A percentile compares a stretch with the other conserved stretches of the same genome.
Conservation (phyloP, 805 yeast species). For the Yarrowia hollandica region DNA sequence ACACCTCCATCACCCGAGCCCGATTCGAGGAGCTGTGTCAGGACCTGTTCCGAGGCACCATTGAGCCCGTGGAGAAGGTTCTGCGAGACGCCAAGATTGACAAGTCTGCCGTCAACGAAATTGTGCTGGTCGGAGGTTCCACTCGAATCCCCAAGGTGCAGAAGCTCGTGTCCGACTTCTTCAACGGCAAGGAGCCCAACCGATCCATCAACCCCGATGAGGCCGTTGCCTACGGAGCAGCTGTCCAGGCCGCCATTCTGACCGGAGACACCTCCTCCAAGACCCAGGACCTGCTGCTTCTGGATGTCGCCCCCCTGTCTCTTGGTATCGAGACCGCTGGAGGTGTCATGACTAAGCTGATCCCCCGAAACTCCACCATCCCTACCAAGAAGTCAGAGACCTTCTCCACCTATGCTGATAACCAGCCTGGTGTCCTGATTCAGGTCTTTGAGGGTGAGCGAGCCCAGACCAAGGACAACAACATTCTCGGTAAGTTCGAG, state of each 20-base stretch:
- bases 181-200: conserved; percentile 49
- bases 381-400: conserved; percentile 22
- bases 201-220: conserved; percentile 46
- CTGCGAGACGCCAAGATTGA: conserved; percentile 58
- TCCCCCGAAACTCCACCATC: conserved; percentile 20
- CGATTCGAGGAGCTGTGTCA: conserved; percentile 81
- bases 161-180: conserved; percentile 92
- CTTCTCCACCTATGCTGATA: conserved; percentile 12
- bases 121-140: conserved; percentile 96
- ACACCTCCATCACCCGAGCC: conserved; percentile 22
- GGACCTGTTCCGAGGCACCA: conserved; percentile 87
- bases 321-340: conserved; percentile 16
- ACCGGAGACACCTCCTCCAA: conserved; percentile 94
- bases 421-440: conserved; percentile 17
- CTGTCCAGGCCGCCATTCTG: conserved; percentile 95
- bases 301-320: conserved; percentile 51
- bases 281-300: conserved; percentile 90
- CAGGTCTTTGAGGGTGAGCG: conserved; percentile 19
- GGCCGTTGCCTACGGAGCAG: conserved; percentile 99
- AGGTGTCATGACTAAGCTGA: conserved; percentile 9
- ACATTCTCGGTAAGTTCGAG: conserved; percentile 95
- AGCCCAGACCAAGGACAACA: conserved; percentile 59
- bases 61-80: conserved; percentile 94
- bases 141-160: conserved; percentile 97
- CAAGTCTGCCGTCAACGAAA: conserved; percentile 73